These are phyloP conservation scores for Leccinum olivaceopallidum DNA, from an alignment of 768 basidiomycete species.

Conservation along the genomic window DNA sequence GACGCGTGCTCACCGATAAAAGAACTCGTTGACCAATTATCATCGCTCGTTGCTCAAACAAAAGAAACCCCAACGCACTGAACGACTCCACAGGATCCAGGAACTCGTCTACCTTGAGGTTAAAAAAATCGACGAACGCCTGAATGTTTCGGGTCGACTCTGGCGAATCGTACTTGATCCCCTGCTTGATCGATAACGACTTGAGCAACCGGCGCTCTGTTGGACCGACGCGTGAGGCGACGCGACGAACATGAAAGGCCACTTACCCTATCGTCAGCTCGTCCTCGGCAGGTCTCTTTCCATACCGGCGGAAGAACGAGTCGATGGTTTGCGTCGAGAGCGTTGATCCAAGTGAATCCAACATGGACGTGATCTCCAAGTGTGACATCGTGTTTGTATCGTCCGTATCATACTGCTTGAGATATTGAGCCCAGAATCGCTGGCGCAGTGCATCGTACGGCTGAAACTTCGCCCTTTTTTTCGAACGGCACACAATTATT, in stretches of 20 bases:
- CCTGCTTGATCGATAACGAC: constrained; percentile 91
- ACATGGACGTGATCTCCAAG: no score
- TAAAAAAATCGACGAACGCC: constrained; percentile 62
- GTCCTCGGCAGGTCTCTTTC: no score
- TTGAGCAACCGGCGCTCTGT: constrained; percentile 66
- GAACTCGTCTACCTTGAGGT: constrained; percentile 80
- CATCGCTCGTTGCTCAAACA: neutral
- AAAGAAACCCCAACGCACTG: constrained; percentile 48
- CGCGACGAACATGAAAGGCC: neutral
- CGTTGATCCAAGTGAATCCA: no score
- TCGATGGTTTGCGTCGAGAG: no score
- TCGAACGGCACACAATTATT: no score
- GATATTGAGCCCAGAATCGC: no score
- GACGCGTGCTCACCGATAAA: constrained; percentile 57
- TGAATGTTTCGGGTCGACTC: constrained; percentile 84
- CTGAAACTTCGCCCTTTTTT: no score
- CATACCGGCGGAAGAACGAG: no score
- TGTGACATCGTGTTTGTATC: no score
- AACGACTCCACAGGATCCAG: constrained; percentile 81
- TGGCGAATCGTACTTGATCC: constrained; percentile 86
- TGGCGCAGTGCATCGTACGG: no score
- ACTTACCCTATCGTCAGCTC: constrained; percentile 51
- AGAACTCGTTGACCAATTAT: constrained; percentile 65
- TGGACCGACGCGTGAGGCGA: constrained; percentile 43
- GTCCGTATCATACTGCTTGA: no score